phyloP scores from a whole-genome alignment of 2,329 filamentous ascomycete species.

The Talaromyces amestolkiae region DNA sequence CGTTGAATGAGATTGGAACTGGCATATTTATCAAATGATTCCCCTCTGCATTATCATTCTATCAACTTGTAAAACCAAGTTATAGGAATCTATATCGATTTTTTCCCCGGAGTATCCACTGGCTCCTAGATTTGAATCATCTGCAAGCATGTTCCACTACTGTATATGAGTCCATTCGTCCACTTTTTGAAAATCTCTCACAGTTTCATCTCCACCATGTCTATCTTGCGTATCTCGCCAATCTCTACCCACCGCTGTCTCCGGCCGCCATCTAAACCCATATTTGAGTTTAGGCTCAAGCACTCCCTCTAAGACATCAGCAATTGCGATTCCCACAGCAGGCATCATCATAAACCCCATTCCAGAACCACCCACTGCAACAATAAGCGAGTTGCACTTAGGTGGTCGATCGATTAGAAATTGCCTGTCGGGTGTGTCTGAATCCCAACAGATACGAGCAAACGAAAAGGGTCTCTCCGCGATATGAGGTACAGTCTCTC shows the following conservation, averaged over 20 bases:
- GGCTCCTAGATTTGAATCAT: too few species aligned
- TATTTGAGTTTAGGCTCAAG: slow-evolving; percentile 43
- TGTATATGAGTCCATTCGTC: slow-evolving; percentile 10
- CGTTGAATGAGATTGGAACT: too few species aligned
- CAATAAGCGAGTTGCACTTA: slow-evolving; percentile 39
- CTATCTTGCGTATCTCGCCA: slow-evolving; percentile 49
- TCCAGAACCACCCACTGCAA: slow-evolving; percentile 52
- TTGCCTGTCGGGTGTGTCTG: slow-evolving; percentile 54
- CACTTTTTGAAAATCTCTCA: slow-evolving; percentile 11
- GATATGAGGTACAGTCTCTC: slow-evolving; percentile 54
- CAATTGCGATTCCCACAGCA: slow-evolving; percentile 49
- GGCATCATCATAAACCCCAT: slow-evolving; percentile 54
- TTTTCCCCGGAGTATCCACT: too few species aligned
- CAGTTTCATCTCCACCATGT: slow-evolving; percentile 32
- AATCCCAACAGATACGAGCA: slow-evolving; percentile 57
- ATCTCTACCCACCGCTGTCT: slow-evolving; percentile 41
- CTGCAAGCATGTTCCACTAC: too few species aligned
- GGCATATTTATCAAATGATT: too few species aligned
- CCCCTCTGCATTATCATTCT: too few species aligned
- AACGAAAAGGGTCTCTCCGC: slow-evolving; percentile 50
- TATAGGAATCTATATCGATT: too few species aligned
- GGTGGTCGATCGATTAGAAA: slow-evolving; percentile 55
- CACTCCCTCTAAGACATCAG: slow-evolving; percentile 47
- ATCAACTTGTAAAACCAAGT: too few species aligned
- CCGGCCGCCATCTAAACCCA: slow-evolving; percentile 52